Conservation (phyloP, 805 yeast genomes). For the Kluyveromyces lactis region DNA sequence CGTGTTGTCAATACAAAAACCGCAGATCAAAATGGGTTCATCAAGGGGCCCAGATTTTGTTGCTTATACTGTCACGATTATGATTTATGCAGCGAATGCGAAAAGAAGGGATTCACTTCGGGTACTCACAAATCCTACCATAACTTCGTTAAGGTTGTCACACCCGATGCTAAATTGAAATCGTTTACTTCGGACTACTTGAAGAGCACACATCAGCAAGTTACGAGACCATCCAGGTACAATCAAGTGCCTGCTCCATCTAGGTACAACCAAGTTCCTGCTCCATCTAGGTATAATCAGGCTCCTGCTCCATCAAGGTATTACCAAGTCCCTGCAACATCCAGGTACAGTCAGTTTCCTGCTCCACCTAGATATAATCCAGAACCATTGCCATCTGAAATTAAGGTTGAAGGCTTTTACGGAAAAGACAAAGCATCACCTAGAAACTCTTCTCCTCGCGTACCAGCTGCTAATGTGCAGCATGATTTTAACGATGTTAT, state of each 20-base stretch:
- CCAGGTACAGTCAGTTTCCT: no score
- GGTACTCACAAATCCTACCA: constrained; percentile 14
- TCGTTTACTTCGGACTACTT: background rate
- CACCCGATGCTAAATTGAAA: constrained; percentile 8
- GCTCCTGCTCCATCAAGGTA: no score
- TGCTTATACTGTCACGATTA: constrained; percentile 42
- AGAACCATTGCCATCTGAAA: background rate
- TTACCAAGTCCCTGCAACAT: no score
- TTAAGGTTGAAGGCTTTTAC: background rate
- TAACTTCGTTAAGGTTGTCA: constrained; percentile 14
- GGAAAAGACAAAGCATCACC: background rate
- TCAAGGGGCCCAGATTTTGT: constrained; percentile 37
- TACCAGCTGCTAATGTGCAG: no score
- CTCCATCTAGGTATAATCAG: no score
- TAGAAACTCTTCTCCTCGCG: background rate
- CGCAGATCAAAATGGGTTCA: constrained; percentile 7
- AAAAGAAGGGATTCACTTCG: constrained; percentile 12
- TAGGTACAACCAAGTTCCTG: no score
- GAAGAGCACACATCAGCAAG: no score
- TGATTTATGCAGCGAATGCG: constrained; percentile 38
- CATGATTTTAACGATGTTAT: constrained; percentile 8
- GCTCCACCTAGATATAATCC: background rate
- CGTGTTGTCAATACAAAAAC: constrained; percentile 6
- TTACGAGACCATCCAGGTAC: no score
- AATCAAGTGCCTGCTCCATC: no score